Base-by-base conservation (phyloP, 176 grass and related monocot species). In the Avena sativa region DNA sequence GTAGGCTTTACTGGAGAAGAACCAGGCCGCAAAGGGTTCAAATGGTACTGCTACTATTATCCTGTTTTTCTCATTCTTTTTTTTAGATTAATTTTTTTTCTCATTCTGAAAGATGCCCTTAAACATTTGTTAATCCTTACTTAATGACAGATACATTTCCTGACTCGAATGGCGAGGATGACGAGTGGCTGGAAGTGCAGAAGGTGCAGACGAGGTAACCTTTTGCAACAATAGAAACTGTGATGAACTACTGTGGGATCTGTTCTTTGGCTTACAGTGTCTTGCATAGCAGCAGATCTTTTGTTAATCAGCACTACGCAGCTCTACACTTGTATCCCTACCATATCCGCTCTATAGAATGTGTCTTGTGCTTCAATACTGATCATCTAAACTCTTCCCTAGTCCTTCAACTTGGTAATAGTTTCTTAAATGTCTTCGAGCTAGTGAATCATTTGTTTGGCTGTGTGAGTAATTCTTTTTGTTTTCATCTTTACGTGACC, bases 1-100 rank as follows among this genome's bases (percentile, higher is more conserved):
- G n/a, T 84, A 98, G 95, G 90, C 91, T 92, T 87, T 98, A 81
- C 86, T 95, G 80, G 91, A 95, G 81, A 87, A 71, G 87, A 95
- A 98, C 80, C 86, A 89, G 84, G 81, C 56, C 38, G 71, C 86
- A 56, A 85, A 88, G 57, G 81, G 47, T 83, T 9, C 10, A 1
- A 21, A 61, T n/a, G 58, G 58, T 61, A 61, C 58, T 48, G 46
- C 46, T 61, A 23, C 20, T 23, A 61, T 9, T 61, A 9, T 61
- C 57, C 53, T 5, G 2, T 80, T n/a, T 61, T 88, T 47, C 53
- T 89, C 50, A 30, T 13, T 78, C 40, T 10, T 43, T 43, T 43
- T 43, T 43, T 43, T 43, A 7, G 40, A 43, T 43, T 43, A 43
- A 43, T 43, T 43, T 6, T 8, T 80, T n/a, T 88, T 47, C 53